phyloP scores from a whole-genome alignment of 768 basidiomycete species.

The Amanita rimosa region DNA sequence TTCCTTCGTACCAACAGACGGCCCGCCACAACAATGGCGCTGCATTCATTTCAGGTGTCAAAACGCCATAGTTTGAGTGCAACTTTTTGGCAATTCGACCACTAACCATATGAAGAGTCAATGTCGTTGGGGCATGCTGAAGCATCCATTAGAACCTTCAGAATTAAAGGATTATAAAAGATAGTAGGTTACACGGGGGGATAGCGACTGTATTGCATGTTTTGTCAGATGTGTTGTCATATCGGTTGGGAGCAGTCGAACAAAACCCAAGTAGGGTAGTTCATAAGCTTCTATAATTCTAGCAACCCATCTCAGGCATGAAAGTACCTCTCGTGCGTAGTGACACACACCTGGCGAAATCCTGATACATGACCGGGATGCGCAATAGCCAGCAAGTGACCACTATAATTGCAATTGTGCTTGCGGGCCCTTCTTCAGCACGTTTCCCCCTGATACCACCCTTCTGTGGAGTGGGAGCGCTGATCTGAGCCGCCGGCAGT shows the following conservation, averaged over 20 bases:
- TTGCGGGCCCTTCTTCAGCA: conserved; percentile 27
- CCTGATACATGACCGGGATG: conserved; percentile 63
- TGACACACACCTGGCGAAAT: conserved; percentile 58
- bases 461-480: conserved; percentile 9
- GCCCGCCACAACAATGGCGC: conserved; percentile 73
- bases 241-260: conserved; percentile 44
- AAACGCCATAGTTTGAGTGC: conserved; percentile 40
- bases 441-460: conserved; percentile 10
- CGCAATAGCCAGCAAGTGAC: conserved; percentile 75
- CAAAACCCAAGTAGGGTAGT: conserved; percentile 72
- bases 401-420: conserved; percentile 56
- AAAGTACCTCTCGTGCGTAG: neutral
- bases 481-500: conserved; percentile 8
- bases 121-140: conserved; percentile 55
- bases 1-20: conserved; percentile 54
- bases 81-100: conserved; percentile 53
- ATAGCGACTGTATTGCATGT: conserved; percentile 52
- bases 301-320: conserved; percentile 7
- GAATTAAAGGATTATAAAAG: neutral
- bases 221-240: conserved; percentile 67
- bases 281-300: conserved; percentile 69
- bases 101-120: conserved; percentile 45
- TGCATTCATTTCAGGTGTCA: conserved; percentile 65
- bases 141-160: neutral
- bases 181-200: conserved; percentile 48